A percentile compares a stretch with the other conserved stretches of the same genome.
Evolutionary conservation across 139 green algal genomes (phyloP).

Genomic region (Haematococcus sp.): DNA sequence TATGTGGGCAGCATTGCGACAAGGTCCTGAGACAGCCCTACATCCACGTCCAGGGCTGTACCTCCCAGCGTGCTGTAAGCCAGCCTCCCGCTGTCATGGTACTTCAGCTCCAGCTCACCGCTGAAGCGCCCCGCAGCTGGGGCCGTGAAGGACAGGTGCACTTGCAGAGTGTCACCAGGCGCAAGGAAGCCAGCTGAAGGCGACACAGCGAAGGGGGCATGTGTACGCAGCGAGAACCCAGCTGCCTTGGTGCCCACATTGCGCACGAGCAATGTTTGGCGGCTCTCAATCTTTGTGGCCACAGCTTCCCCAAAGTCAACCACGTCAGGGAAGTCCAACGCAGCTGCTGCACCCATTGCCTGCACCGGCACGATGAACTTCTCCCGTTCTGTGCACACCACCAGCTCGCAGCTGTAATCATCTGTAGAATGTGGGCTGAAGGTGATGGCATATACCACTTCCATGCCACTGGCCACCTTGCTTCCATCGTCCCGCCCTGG

Average conservation of each 20-base stretch:
- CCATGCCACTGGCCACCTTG: constrained; percentile 80
- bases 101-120: constrained; percentile 62
- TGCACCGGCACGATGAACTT: constrained; percentile 77
- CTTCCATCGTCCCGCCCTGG: constrained; percentile 29
- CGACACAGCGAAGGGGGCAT: constrained; percentile 51
- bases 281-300: constrained; percentile 36
- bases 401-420: constrained; percentile 61
- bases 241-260: constrained; percentile 65
- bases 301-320: constrained; percentile 44
- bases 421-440: constrained; percentile 28
- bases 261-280: constrained; percentile 57
- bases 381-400: constrained; percentile 79
- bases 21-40: constrained; percentile 38
- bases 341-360: constrained; percentile 39
- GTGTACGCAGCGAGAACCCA: constrained; percentile 51
- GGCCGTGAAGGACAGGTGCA: constrained; percentile 52
- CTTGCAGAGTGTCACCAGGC: constrained; percentile 62
- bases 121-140: constrained; percentile 26
- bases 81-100: constrained; percentile 40
- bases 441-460: constrained; percentile 32
- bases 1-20: constrained; percentile 68
- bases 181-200: constrained; percentile 54
- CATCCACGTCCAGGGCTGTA: constrained; percentile 53
- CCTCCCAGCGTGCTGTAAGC: constrained; percentile 46
- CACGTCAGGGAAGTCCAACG: constrained; percentile 71